Percentiles rank a stretch among this genome's conserved stretches.
Conservation (phyloP, 768 basidiomycete genomes). For the Mycena rebaudengoi region DNA sequence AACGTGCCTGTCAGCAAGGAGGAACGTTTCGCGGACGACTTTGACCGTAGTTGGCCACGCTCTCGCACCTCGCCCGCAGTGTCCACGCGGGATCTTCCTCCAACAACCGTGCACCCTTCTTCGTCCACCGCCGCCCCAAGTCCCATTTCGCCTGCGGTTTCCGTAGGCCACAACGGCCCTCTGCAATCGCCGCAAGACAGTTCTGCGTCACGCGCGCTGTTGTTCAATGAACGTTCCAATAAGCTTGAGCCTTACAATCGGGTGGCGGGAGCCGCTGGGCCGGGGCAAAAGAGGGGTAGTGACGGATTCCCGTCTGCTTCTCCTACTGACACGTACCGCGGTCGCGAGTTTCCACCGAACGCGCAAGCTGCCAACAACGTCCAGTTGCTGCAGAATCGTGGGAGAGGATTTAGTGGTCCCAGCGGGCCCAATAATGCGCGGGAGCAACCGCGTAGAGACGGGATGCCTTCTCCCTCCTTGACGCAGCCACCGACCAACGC, state of each 20-base stretch:
- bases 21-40: slow-evolving; percentile 92
- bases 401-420: slow-evolving; percentile 33
- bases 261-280: slow-evolving; percentile 52
- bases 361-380: slow-evolving; percentile 46
- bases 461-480: slow-evolving; percentile 46
- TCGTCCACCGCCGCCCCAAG: slow-evolving; percentile 30
- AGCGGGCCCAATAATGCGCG: slow-evolving; percentile 15
- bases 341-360: slow-evolving; percentile 54
- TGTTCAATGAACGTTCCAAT: slow-evolving; percentile 98
- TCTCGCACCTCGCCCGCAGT: slow-evolving; percentile 59
- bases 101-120: slow-evolving; percentile 12
- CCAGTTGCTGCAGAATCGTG: slow-evolving; percentile 70
- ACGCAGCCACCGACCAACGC: slow-evolving; percentile 42
- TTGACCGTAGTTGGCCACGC: slow-evolving; percentile 96
- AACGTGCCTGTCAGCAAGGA: slow-evolving; percentile 76
- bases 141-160: slow-evolving; percentile 41
- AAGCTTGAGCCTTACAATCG: slow-evolving; percentile 84
- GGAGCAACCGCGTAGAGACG: slow-evolving; percentile 44
- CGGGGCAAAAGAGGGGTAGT: slow-evolving; percentile 53
- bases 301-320: slow-evolving; percentile 50
- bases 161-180: slow-evolving; percentile 35
- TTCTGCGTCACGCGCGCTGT: slow-evolving; percentile 59
- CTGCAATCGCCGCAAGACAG: slow-evolving; percentile 59
- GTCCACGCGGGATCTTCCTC: slow-evolving; percentile 52
- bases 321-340: slow-evolving; percentile 52